These are phyloP conservation scores for Dipodascus geniculatus DNA, from an alignment of 805 yeast genomes.

Conservation along the genomic window DNA sequence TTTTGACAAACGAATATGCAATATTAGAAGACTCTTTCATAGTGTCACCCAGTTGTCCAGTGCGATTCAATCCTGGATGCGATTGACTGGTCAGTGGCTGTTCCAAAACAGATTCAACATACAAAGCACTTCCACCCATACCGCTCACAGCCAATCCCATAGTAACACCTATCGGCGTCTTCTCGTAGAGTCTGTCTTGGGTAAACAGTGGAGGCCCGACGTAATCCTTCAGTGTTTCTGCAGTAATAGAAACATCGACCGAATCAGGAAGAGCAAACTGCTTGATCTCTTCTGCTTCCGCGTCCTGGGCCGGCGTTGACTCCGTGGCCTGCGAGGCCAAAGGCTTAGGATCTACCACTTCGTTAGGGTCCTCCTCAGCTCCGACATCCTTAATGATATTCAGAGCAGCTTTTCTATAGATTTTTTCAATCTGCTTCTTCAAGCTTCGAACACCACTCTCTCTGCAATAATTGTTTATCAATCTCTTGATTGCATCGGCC, in stretches of 20 bases:
- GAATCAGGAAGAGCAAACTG: conserved; percentile 49
- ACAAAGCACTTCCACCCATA: conserved; percentile 87
- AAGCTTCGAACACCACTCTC: conserved; percentile 95
- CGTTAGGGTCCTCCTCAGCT: conserved; percentile 23
- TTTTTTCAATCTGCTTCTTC: conserved; percentile 78
- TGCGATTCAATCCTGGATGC: conserved; percentile 51
- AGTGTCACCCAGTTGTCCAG: conserved; percentile 94
- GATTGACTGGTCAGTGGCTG: conserved; percentile 49
- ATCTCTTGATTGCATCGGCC: conserved; percentile 52
- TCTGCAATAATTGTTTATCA: conserved; percentile 80
- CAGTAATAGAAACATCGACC: conserved; percentile 45
- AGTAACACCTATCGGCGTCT: conserved; percentile 89
- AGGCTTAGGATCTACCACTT: conserved; percentile 17
- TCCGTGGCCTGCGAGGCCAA: conserved; percentile 13
- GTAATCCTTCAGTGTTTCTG: conserved; percentile 62
- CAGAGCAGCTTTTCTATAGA: conserved; percentile 84
- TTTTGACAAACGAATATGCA: conserved; percentile 84
- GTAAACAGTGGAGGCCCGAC: conserved; percentile 85
- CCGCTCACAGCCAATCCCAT: conserved; percentile 94
- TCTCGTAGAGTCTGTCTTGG: conserved; percentile 69
- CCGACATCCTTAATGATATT: conserved; percentile 69
- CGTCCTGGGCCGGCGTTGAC: conserved; percentile 26
- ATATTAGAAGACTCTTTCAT: conserved; percentile 92
- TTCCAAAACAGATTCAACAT: conserved; percentile 86
- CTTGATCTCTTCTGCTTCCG: conserved; percentile 28